Evolutionary conservation across 75 land plant species (phyloP).

Genomic region (Azolla pinnata): DNA sequence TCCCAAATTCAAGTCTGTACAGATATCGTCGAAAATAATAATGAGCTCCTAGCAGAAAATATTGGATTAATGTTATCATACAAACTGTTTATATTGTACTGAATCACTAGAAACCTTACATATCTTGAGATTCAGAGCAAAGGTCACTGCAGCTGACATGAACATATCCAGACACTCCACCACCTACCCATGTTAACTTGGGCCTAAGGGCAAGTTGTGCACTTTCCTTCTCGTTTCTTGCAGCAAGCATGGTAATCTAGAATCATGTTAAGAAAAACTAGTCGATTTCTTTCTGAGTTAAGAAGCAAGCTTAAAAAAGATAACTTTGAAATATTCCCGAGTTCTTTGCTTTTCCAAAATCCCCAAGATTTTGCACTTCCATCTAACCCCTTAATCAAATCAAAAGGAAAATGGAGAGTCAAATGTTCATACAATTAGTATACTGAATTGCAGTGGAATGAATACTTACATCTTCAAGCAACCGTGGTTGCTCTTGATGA

Average conservation of each 20-base stretch:
- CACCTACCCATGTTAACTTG: conserved; percentile 81
- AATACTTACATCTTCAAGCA: conserved; percentile 65
- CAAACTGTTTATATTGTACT: neutral
- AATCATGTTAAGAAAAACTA: neutral
- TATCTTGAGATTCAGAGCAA: conserved; percentile 66
- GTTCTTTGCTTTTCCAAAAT: too few relatives aligned
- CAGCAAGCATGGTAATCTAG: conserved; percentile 76
- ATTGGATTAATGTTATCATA: too few relatives aligned
- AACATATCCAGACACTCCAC: conserved; percentile 55
- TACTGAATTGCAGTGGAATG: too few relatives aligned
- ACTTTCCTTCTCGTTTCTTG: conserved; percentile 96
- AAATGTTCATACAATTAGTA: too few relatives aligned
- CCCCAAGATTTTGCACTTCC: too few relatives aligned
- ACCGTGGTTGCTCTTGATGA: conserved; percentile 80
- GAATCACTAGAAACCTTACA: too few relatives aligned
- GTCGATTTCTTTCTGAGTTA: neutral
- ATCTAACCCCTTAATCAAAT: too few relatives aligned
- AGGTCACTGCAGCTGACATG: conserved; percentile 76
- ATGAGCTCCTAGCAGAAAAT: too few relatives aligned
- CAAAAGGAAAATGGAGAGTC: too few relatives aligned
- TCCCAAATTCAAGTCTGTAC: conserved; percentile 68
- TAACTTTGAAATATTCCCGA: too few relatives aligned
- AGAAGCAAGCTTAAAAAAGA: neutral
- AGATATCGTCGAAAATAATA: conserved; percentile 5
- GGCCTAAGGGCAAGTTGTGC: conserved; percentile 90